phyloP scores from a whole-genome alignment of 768 basidiomycete genomes.

The Suillus cothurnatus region DNA sequence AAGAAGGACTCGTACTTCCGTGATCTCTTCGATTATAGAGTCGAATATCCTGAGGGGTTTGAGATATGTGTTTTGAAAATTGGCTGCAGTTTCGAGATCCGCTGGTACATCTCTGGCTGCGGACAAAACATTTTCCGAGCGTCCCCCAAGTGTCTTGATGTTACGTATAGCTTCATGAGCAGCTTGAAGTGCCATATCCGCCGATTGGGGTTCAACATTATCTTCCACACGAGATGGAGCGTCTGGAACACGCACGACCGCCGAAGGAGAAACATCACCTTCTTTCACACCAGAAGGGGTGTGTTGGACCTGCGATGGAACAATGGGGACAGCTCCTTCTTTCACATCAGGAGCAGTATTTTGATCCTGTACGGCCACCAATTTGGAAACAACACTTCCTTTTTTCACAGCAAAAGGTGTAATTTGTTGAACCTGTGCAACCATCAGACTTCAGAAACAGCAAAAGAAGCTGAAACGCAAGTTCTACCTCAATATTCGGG shows the following conservation, averaged over 20 bases:
- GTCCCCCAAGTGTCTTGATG: not conserved
- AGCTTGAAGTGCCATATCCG: not conserved
- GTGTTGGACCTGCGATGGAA: not conserved
- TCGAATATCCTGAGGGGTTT: conserved; percentile 10
- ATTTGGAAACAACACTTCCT: not conserved
- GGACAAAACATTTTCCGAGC: not conserved
- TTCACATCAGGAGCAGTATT: not conserved
- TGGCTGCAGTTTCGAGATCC: not conserved
- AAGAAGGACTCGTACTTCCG: not conserved
- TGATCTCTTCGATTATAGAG: not conserved
- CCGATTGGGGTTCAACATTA: not conserved
- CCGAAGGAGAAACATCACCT: not conserved
- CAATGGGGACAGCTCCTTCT: not conserved
- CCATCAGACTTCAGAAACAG: not conserved
- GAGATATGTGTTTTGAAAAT: conserved; percentile 1
- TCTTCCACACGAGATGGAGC: not conserved
- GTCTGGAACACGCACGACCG: not conserved
- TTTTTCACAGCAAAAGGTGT: not conserved
- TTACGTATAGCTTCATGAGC: not conserved
- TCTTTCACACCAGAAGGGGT: not conserved
- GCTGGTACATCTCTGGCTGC: not conserved
- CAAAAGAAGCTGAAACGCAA: not conserved
- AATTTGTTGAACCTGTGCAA: not conserved
- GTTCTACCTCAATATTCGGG: not conserved
- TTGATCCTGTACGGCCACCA: not conserved